Percentiles rank a stretch among this genome's conserved stretches.
These are phyloP conservation scores for Alternaria solani DNA, from an alignment of 2,329 filamentous ascomycete species.

Conservation along the genomic window DNA sequence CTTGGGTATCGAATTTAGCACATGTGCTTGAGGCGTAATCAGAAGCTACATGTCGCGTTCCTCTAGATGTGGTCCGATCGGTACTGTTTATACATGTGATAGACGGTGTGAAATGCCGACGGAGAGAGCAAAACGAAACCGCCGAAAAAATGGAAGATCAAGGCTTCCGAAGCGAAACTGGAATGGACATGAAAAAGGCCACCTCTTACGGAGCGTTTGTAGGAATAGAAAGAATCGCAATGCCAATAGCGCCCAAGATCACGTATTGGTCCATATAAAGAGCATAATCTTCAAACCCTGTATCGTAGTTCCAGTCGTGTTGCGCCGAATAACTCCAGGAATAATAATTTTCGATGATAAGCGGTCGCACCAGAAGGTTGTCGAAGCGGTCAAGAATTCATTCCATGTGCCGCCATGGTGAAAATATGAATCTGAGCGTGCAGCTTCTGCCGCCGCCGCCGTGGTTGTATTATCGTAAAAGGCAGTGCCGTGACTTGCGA, in stretches of 20 bases:
- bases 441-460: too few species aligned
- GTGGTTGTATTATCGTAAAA: not conserved
- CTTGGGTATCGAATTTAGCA: slow-evolving; percentile 10
- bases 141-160: slow-evolving; percentile 6
- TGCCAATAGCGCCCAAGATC: slow-evolving; percentile 2
- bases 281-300: slow-evolving; percentile 1
- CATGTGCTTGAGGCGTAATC: slow-evolving; percentile 12
- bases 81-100: slow-evolving; percentile 28
- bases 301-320: slow-evolving; percentile 7
- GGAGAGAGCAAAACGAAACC: slow-evolving; percentile 4
- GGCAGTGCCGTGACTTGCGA: not conserved
- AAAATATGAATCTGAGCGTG: not conserved
- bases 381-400: not conserved
- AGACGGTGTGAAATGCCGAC: slow-evolving; percentile 10
- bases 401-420: not conserved
- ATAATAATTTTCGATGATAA: slow-evolving; percentile 5
- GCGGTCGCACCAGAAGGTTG: not conserved
- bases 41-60: slow-evolving; percentile 5
- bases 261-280: not conserved
- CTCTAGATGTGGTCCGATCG: slow-evolving; percentile 9
- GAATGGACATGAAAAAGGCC: not conserved
- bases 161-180: not conserved
- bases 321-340: slow-evolving; percentile 10
- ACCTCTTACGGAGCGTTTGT: not conserved
- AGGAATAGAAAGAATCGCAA: not conserved